Percentiles rank a stretch among this genome's conserved stretches.
phyloP scores from a whole-genome alignment of 2,329 filamentous ascomycete species.

The Fusarium drepaniforme region DNA sequence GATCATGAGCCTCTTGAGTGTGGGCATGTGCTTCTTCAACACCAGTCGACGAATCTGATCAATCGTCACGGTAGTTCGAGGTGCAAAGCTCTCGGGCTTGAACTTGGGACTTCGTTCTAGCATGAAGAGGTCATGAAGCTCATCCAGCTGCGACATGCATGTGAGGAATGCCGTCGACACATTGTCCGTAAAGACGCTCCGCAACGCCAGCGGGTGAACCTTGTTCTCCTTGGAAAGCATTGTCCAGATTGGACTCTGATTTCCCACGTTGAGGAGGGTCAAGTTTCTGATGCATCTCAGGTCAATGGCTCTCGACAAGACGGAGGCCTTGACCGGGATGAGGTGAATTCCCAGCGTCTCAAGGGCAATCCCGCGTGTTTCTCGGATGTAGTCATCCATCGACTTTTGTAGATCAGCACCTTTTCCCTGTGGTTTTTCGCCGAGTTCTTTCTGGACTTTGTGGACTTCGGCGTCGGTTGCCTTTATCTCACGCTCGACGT shows the following conservation, averaged over 20 bases:
- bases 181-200: constrained; percentile 73
- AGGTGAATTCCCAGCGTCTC: constrained; percentile 67
- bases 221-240: constrained; percentile 67
- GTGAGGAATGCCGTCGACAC: constrained; percentile 67
- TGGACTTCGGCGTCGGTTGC: constrained; percentile 53
- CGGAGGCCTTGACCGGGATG: constrained; percentile 70
- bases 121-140: constrained; percentile 70
- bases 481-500: constrained; percentile 51
- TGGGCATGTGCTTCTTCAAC: constrained; percentile 68
- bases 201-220: constrained; percentile 62
- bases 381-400: constrained; percentile 66
- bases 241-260: constrained; percentile 71
- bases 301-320: constrained; percentile 68
- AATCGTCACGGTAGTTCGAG: constrained; percentile 62
- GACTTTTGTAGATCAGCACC: constrained; percentile 37
- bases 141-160: constrained; percentile 64
- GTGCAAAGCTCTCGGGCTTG: constrained; percentile 65
- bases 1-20: constrained; percentile 69
- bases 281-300: constrained; percentile 67
- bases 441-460: constrained; percentile 45
- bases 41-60: constrained; percentile 69
- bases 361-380: constrained; percentile 69
- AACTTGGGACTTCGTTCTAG: constrained; percentile 65
- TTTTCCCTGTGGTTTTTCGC: constrained; percentile 27
- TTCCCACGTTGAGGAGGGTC: constrained; percentile 73